A percentile compares a stretch with the other conserved stretches of the same genome.
Evolutionary conservation across 768 basidiomycete genomes (phyloP).

Genomic region (Amanita pseudoporphyria): DNA sequence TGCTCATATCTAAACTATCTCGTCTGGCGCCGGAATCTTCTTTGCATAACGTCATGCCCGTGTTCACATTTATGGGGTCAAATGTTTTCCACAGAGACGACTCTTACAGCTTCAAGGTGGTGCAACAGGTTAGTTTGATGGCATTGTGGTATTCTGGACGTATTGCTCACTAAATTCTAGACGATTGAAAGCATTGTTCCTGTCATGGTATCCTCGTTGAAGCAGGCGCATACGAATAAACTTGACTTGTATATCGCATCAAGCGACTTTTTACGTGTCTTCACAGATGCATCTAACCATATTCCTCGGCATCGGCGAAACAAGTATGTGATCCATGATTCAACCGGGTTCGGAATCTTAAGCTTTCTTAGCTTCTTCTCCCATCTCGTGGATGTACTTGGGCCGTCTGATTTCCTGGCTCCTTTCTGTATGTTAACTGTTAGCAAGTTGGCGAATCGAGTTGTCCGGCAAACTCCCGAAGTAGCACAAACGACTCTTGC

Average conservation of each 20-base stretch:
- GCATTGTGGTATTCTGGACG: neutral
- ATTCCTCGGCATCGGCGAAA: slow-evolving; percentile 90
- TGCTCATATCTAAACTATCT: slow-evolving; percentile 79
- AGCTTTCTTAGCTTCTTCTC: slow-evolving; percentile 63
- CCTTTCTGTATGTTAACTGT: slow-evolving; percentile 79
- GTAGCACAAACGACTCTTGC: slow-evolving; percentile 52
- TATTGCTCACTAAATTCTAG: slow-evolving; percentile 27
- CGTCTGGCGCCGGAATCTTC: slow-evolving; percentile 84
- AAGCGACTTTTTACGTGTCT: slow-evolving; percentile 78
- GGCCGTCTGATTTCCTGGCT: slow-evolving; percentile 69
- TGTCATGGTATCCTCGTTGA: slow-evolving; percentile 79
- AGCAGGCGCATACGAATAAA: slow-evolving; percentile 38
- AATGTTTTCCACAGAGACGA: slow-evolving; percentile 96
- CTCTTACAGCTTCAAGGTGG: slow-evolving; percentile 88
- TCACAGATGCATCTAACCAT: slow-evolving; percentile 88
- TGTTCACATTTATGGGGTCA: slow-evolving; percentile 99
- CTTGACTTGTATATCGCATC: slow-evolving; percentile 61
- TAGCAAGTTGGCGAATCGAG: slow-evolving; percentile 64
- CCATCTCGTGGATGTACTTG: slow-evolving; percentile 78
- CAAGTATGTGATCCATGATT: slow-evolving; percentile 40
- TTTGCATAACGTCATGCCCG: slow-evolving; percentile 91
- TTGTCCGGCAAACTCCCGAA: slow-evolving; percentile 49
- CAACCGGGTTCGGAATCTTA: neutral
- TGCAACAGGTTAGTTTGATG: slow-evolving; percentile 61
- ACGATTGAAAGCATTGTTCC: slow-evolving; percentile 93